Conservation (phyloP, 1,284 basidiomycete species). For the Tylopilus sp. region DNA sequence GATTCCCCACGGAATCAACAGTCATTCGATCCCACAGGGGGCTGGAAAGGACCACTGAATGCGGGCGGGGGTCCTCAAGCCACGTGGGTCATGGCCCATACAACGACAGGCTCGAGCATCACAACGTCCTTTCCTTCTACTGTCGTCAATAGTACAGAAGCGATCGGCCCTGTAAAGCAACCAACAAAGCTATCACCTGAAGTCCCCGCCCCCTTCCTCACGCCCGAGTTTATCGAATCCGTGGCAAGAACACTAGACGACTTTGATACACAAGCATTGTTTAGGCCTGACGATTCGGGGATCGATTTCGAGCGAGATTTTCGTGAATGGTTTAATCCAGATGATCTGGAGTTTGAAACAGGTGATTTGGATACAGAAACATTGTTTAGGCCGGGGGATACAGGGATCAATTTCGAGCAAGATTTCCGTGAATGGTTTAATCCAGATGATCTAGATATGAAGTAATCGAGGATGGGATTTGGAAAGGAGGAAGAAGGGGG, state of each 20-base stretch:
- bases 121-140: constrained; percentile 59
- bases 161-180: constrained; percentile 36
- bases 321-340: constrained; percentile 74
- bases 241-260: constrained; percentile 54
- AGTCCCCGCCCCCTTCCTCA: constrained; percentile 46
- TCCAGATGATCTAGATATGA: constrained; percentile 46
- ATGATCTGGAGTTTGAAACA: constrained; percentile 25
- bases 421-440: too few species aligned
- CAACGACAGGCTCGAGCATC: constrained; percentile 50
- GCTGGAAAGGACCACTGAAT: constrained; percentile 32
- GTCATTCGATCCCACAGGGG: constrained; percentile 35
- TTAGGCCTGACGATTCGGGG: constrained; percentile 54
- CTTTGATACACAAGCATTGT: constrained; percentile 53
- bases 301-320: constrained; percentile 76
- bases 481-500: constrained; percentile 8
- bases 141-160: constrained; percentile 51
- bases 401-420: too few species aligned
- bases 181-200: constrained; percentile 33
- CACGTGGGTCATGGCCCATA: constrained; percentile 52
- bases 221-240: constrained; percentile 54
- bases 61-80: constrained; percentile 29
- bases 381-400: too few species aligned
- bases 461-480: constrained; percentile 22
- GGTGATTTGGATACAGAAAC: constrained; percentile 49
- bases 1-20: constrained; percentile 60